Base-by-base conservation (phyloP, 75 land plant species). In the Pinus taeda region DNA sequence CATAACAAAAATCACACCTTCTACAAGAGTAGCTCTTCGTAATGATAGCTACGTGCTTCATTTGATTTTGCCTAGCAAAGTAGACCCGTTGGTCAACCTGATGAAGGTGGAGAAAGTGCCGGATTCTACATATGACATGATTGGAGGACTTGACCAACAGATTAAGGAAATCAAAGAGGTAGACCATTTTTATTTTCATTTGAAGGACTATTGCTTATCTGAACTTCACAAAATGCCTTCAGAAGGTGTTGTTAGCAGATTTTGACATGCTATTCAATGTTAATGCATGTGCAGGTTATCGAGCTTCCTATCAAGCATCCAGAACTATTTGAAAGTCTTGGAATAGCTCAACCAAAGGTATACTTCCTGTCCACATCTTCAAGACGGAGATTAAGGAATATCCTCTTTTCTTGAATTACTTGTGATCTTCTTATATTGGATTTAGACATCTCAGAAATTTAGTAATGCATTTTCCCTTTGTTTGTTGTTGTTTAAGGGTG, bases 281-380 rank as follows among this genome's bases (percentile, higher is more conserved):
- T 70, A 12, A 57, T 64, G 59, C 21, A 74, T 29, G 76, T 83
- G 22, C 85, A 96, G 98, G 98, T 96, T 67, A 93, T 96, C 71
- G 98, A 96, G 77, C 94, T 96, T 59, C 98, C 98, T 12, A 96
- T 96, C 69, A 93, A 93, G 73, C 98, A 96, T 87, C 98, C 98
- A 57, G 98, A 96, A 79, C 83, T 93, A 57, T 96, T 96, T 80
- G 98, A 93, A 83, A 91, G 93, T 81, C 94, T 96, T 77, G 98
- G 98, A 78, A 96, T 96, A 22, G 98, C 97, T 79, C 98, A 93
- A 74, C 98, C 98, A 58, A 96, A 96, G 96, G 98, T 95, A 84
- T 12, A 15, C 30, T 15, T 64, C 33, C 14, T 4, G 15, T 60
- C 2, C 0, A 15, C 67, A 64, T 64, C 37, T 26, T 4, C 22